phyloP scores from a whole-genome alignment of 495 filamentous ascomycete genomes.

The Aspergillus nanangensis region DNA sequence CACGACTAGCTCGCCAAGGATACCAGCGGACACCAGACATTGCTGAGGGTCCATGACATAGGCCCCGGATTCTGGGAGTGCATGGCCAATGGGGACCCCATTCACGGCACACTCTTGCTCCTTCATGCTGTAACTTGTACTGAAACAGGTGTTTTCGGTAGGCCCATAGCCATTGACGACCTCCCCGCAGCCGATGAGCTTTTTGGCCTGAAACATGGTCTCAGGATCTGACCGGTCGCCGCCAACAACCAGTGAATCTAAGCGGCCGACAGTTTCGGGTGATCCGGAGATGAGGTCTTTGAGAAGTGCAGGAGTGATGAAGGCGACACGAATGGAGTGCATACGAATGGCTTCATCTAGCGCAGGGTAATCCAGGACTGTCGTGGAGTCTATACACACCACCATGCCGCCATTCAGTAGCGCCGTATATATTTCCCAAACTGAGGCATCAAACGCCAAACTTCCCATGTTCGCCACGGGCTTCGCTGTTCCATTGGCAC shows the following conservation, averaged over 20 bases:
- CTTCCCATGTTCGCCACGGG: neutral
- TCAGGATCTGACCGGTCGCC: slow-evolving; percentile 5
- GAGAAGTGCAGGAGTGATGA: neutral
- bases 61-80: neutral
- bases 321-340: neutral
- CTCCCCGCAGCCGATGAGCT: neutral
- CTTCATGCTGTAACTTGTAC: neutral
- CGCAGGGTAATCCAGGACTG: neutral
- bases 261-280: neutral
- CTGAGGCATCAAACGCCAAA: slow-evolving; percentile 1
- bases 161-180: slow-evolving; percentile 1
- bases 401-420: slow-evolving; percentile 3
- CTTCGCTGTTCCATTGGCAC: neutral
- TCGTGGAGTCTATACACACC: slow-evolving; percentile 1
- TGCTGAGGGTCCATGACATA: slow-evolving; percentile 1
- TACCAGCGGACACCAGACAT: neutral
- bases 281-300: neutral
- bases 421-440: slow-evolving; percentile 2
- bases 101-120: neutral
- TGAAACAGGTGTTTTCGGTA: slow-evolving; percentile 1
- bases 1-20: slow-evolving; percentile 3
- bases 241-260: slow-evolving; percentile 2
- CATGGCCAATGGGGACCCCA: neutral
- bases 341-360: neutral
- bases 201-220: neutral